Conservation (phyloP, 805 yeast species). For the Scheffersomyces coipomensis region DNA sequence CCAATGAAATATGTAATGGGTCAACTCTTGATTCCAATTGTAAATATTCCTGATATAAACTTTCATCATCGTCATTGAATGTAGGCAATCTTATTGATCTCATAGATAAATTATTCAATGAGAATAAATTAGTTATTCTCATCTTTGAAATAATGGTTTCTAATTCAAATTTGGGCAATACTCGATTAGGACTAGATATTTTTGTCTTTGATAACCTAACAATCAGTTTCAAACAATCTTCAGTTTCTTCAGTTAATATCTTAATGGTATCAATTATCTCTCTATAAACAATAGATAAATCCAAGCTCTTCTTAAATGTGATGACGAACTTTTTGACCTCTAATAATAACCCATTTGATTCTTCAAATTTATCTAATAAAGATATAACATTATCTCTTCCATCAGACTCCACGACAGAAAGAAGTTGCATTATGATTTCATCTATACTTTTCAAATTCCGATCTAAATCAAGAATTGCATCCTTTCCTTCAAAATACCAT, state of each 20-base stretch:
- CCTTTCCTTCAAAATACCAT: slow-evolving; percentile 27
- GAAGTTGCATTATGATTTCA: slow-evolving; percentile 18
- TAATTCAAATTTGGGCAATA: slow-evolving; percentile 15
- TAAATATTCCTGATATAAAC: slow-evolving; percentile 40
- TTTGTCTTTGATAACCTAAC: slow-evolving; percentile 15
- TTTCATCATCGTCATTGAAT: slow-evolving; percentile 25
- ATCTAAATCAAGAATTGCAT: slow-evolving; percentile 14
- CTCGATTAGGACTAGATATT: slow-evolving; percentile 14
- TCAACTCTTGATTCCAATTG: slow-evolving; percentile 39
- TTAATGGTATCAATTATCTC: slow-evolving; percentile 24
- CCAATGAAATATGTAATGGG: slow-evolving; percentile 53
- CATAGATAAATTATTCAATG: slow-evolving; percentile 10
- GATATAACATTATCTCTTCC: slow-evolving; percentile 4
- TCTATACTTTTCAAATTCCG: slow-evolving; percentile 23
- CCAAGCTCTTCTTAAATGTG: slow-evolving; percentile 20
- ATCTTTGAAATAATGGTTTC: slow-evolving; percentile 19
- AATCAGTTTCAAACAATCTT: slow-evolving; percentile 17
- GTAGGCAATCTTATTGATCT: slow-evolving; percentile 27
- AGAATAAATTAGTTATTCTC: slow-evolving; percentile 17
- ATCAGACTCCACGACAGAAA: slow-evolving; percentile 14
- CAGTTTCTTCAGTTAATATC: slow-evolving; percentile 24
- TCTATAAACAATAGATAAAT: slow-evolving; percentile 22
- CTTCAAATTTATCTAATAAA: slow-evolving; percentile 24
- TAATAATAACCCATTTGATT: slow-evolving; percentile 21
- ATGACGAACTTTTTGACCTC: slow-evolving; percentile 22